Percentiles rank a stretch among this genome's conserved stretches.
Evolutionary conservation across 2,329 filamentous ascomycete species (phyloP).

Genomic region (Hypoxylon sp.): DNA sequence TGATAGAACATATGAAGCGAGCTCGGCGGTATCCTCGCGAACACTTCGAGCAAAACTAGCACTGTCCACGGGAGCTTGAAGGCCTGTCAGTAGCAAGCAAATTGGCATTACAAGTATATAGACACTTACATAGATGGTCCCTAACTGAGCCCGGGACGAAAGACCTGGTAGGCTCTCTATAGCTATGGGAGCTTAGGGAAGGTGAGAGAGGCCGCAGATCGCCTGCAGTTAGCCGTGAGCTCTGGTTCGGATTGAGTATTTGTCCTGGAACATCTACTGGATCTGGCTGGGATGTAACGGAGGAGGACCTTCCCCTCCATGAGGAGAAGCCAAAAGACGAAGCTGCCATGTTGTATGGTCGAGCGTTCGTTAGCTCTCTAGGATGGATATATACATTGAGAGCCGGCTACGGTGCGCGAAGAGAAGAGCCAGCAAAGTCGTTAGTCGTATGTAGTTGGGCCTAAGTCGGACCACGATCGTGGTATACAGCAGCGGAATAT

Average conservation of each 20-base stretch:
- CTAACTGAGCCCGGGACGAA: conserved; percentile 77
- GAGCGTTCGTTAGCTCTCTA: conserved; percentile 35
- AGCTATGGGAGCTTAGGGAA: conserved; percentile 57
- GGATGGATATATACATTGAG: conserved; percentile 35
- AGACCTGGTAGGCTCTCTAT: conserved; percentile 77
- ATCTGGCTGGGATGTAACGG: conserved; percentile 51
- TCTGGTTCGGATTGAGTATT: conserved; percentile 44
- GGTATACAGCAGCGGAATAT: conserved; percentile 25
- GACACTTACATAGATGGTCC: conserved; percentile 67
- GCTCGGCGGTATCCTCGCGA: conserved; percentile 87
- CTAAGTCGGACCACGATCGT: conserved; percentile 20
- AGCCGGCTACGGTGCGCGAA: conserved; percentile 28
- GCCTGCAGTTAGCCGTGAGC: conserved; percentile 31
- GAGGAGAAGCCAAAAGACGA: conserved; percentile 62
- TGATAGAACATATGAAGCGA: conserved; percentile 84
- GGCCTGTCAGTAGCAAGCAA: conserved; percentile 35
- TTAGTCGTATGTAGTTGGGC: conserved; percentile 19
- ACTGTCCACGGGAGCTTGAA: conserved; percentile 71
- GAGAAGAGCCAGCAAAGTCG: conserved; percentile 26
- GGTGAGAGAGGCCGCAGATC: conserved; percentile 50
- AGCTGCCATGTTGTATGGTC: conserved; percentile 59
- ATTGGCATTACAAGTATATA: not conserved
- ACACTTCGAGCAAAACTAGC: conserved; percentile 82
- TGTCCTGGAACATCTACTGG: conserved; percentile 51
- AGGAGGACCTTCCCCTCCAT: conserved; percentile 61